These are phyloP conservation scores for Saccharomycopsis amapae DNA, from an alignment of 805 yeast species.

Conservation along the genomic window DNA sequence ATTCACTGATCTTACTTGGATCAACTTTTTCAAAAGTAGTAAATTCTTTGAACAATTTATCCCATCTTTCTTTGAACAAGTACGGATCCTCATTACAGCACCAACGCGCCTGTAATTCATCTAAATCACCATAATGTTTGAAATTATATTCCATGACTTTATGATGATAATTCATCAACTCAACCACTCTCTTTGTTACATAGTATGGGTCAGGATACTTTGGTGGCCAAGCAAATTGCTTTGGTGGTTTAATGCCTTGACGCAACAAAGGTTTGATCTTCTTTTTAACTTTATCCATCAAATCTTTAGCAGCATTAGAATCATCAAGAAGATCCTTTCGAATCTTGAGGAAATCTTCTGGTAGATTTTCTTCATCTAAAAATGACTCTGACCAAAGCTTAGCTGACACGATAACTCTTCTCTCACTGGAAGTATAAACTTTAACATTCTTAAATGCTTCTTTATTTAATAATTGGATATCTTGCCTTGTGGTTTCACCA, in stretches of 20 bases:
- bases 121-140: conserved; percentile 47
- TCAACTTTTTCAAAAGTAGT: conserved; percentile 91
- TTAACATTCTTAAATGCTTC: conserved; percentile 79
- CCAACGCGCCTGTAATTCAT: conserved; percentile 73
- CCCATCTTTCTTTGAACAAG: conserved; percentile 94
- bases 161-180: conserved; percentile 87
- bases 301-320: conserved; percentile 94
- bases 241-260: conserved; percentile 95
- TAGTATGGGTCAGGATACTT: conserved; percentile 96
- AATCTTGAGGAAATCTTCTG: conserved; percentile 72
- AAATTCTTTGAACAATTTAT: conserved; percentile 87
- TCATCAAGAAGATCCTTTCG: conserved; percentile 91
- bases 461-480: conserved; percentile 76
- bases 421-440: conserved; percentile 85
- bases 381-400: conserved; percentile 77
- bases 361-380: conserved; percentile 56
- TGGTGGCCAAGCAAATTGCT: conserved; percentile 98
- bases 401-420: conserved; percentile 91
- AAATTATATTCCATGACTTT: conserved; percentile 78
- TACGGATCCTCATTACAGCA: conserved; percentile 95
- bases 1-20: conserved; percentile 92
- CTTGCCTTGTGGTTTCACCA: conserved; percentile 94
- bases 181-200: conserved; percentile 90
- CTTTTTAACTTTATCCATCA: conserved; percentile 97
- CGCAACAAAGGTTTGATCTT: conserved; percentile 88